Evolutionary conservation across 441 rosid genomes (phyloP).

Genomic region (Populus hybrid): DNA sequence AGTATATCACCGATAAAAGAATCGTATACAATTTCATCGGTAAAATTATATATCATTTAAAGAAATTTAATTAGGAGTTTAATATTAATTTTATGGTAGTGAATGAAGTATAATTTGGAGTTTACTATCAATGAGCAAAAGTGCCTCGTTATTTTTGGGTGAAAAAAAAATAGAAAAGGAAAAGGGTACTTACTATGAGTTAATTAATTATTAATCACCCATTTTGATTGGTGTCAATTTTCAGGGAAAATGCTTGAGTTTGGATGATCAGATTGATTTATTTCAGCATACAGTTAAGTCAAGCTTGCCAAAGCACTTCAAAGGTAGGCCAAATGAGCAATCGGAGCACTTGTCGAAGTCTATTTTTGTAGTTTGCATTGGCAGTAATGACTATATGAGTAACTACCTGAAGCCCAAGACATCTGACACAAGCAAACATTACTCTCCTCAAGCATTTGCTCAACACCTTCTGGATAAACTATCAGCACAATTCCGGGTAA

Average conservation of each 20-base stretch:
- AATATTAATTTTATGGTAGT: no score
- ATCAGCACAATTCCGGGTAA: conserved; percentile 21
- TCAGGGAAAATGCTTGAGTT: conserved; percentile 44
- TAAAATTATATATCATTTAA: no score
- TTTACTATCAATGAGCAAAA: no score
- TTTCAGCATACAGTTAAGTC: conserved; percentile 15
- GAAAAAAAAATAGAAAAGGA: neutral
- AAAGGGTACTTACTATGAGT: no score
- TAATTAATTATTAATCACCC: neutral
- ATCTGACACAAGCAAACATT: conserved; percentile 3
- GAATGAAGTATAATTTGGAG: no score
- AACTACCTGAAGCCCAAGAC: conserved; percentile 16
- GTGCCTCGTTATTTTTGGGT: no score
- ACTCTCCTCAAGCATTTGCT: conserved; percentile 30
- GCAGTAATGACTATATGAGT: conserved; percentile 43
- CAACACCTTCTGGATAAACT: conserved; percentile 24
- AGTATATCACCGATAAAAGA: no score
- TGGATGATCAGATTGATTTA: conserved; percentile 35
- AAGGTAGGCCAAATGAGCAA: conserved; percentile 2
- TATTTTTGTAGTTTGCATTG: conserved; percentile 25
- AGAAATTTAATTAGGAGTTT: no score
- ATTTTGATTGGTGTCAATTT: neutral
- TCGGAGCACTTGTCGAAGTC: conserved; percentile 33
- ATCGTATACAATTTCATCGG: no score
- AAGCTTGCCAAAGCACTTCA: conserved; percentile 20